Percentiles rank a stretch among this genome's conserved stretches.
Conservation (phyloP, 495 filamentous ascomycete genomes). For the Penicillium silybi region DNA sequence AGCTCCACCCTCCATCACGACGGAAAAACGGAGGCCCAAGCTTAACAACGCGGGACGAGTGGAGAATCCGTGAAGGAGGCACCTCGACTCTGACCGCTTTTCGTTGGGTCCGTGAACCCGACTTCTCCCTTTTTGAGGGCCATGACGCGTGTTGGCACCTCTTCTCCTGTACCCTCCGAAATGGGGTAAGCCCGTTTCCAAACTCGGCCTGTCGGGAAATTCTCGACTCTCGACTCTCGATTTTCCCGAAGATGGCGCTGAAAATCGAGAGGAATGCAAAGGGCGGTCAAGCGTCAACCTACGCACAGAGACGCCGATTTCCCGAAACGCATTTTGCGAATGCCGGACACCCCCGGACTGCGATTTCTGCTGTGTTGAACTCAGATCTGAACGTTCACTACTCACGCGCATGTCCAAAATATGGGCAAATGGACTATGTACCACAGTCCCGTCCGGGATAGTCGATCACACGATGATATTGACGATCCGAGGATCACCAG, state of each 20-base stretch:
- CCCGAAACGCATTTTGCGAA: neutral
- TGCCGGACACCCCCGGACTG: neutral
- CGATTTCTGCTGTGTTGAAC: neutral
- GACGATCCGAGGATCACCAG: conserved; percentile 23
- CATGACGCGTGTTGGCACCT: conserved; percentile 17
- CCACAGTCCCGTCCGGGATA: neutral
- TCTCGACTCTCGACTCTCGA: conserved; percentile 9
- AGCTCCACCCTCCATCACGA: conserved; percentile 5
- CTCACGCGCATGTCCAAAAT: neutral
- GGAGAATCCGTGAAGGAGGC: conserved; percentile 2
- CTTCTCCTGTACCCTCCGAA: neutral
- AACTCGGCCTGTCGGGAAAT: conserved; percentile 1
- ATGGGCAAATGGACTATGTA: no score
- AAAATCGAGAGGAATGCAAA: conserved; percentile 6
- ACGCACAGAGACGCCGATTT: neutral
- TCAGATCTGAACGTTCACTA: neutral
- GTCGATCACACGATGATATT: conserved; percentile 1
- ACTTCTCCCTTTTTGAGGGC: neutral
- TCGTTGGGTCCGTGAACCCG: conserved; percentile 12
- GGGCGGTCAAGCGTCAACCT: conserved; percentile 12
- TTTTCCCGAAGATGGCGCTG: conserved; percentile 26
- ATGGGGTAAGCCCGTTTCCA: neutral
- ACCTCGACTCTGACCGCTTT: conserved; percentile 19
- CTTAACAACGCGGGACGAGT: conserved; percentile 17
- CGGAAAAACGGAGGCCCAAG: conserved; percentile 17